Percentiles rank a stretch among this genome's conserved stretches.
These are phyloP conservation scores for Ogataea pilisensis DNA, from an alignment of 805 yeast species.

Conservation along the genomic window DNA sequence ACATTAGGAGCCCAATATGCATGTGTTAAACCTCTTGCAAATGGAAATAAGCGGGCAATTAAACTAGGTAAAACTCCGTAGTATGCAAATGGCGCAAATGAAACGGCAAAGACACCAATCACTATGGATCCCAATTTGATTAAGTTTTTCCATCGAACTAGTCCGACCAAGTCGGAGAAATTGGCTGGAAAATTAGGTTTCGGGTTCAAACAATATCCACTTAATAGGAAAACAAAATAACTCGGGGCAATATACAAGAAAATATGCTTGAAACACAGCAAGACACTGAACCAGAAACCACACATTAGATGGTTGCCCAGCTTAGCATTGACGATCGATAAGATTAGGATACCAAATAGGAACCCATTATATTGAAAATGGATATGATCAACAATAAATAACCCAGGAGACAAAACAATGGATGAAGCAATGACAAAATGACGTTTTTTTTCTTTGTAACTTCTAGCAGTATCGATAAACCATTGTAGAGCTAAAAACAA, in stretches of 20 bases:
- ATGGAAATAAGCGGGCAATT: conserved; percentile 76
- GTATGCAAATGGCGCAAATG: conserved; percentile 76
- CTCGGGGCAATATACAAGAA: conserved; percentile 94
- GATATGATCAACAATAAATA: conserved; percentile 87
- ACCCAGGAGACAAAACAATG: conserved; percentile 82
- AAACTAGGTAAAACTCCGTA: conserved; percentile 61
- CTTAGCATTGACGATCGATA: conserved; percentile 69
- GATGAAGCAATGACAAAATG: conserved; percentile 78
- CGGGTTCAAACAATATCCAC: conserved; percentile 63
- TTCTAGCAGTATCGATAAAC: conserved; percentile 49
- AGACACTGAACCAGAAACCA: conserved; percentile 65
- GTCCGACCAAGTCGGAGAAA: conserved; percentile 11
- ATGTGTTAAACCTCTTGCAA: conserved; percentile 91
- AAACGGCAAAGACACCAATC: conserved; percentile 52
- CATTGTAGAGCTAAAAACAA: conserved; percentile 69
- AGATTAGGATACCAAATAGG: conserved; percentile 77
- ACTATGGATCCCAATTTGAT: conserved; percentile 63
- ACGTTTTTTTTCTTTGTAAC: conserved; percentile 36
- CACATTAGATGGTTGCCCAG: conserved; percentile 51
- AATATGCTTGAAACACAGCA: conserved; percentile 92
- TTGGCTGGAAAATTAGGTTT: conserved; percentile 17
- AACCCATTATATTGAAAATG: conserved; percentile 97
- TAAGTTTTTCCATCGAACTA: conserved; percentile 52
- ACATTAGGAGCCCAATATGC: conserved; percentile 99
- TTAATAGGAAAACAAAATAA: conserved; percentile 71